Conservation (phyloP, 352 stramenopile genomes). For the Phytophthora pistaciae region DNA sequence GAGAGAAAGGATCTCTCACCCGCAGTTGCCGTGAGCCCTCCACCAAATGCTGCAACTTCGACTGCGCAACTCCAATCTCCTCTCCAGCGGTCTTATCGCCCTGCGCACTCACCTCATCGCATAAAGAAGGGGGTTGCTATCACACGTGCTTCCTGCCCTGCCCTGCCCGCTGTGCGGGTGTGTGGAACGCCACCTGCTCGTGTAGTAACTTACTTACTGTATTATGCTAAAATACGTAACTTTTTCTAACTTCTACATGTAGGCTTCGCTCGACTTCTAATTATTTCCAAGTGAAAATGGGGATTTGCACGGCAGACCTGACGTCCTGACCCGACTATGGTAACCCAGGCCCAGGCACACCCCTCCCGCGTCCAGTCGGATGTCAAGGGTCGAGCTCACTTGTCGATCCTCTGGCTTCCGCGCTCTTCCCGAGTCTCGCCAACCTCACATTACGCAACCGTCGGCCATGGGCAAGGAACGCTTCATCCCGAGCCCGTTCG, state of each 20-base stretch:
- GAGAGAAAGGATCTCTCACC: neutral
- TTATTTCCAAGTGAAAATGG: neutral
- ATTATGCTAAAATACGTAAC: too few species aligned
- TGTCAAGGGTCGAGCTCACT: constrained; percentile 3
- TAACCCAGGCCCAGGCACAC: neutral
- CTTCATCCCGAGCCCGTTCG: constrained; percentile 34
- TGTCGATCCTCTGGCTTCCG: constrained; percentile 22
- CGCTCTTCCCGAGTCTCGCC: neutral
- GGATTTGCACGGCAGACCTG: constrained; percentile 6
- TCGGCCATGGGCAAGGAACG: constrained; percentile 29
- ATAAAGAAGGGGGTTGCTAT: constrained; percentile 1
- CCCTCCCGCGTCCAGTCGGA: constrained; percentile 2
- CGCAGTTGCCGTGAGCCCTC: neutral
- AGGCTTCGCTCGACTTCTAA: constrained; percentile 1
- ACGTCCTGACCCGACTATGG: constrained; percentile 6
- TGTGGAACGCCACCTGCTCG: neutral
- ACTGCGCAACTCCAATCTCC: constrained; percentile 7
- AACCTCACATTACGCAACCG: neutral
- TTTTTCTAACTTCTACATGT: neutral
- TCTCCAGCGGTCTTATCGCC: constrained; percentile 8
- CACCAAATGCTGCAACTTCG: neutral
- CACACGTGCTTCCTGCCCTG: neutral
- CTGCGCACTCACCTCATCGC: neutral
- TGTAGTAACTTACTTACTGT: too few species aligned
- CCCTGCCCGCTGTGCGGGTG: neutral